Conservation (phyloP, 768 basidiomycete species). For the Boletus insuetus region DNA sequence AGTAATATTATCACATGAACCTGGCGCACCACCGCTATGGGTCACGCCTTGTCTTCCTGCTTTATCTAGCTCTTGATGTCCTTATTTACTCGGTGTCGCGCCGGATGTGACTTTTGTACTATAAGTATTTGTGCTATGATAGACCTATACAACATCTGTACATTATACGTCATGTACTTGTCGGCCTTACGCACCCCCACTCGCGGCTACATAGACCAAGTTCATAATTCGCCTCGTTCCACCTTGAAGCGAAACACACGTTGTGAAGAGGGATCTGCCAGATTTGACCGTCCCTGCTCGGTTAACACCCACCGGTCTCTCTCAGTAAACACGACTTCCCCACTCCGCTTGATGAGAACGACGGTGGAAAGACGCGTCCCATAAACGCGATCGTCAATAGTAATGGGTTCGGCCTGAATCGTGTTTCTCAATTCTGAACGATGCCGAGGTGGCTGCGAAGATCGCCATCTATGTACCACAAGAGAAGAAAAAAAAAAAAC, state of each 20-base stretch:
- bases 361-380: constrained; percentile 76
- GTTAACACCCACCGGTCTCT: constrained; percentile 61
- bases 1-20: constrained; percentile 54
- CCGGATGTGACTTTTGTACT: constrained; percentile 31
- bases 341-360: constrained; percentile 58
- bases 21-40: neutral
- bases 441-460: constrained; percentile 40
- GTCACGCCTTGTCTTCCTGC: neutral
- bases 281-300: constrained; percentile 37
- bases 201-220: constrained; percentile 17
- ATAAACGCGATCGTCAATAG: constrained; percentile 35
- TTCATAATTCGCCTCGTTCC: constrained; percentile 14
- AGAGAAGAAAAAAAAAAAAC: neutral
- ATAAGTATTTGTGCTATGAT: constrained; percentile 22
- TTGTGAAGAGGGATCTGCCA: constrained; percentile 41
- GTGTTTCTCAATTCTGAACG: constrained; percentile 59
- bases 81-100: constrained; percentile 30
- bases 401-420: constrained; percentile 59
- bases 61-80: constrained; percentile 12
- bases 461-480: constrained; percentile 23
- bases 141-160: constrained; percentile 31
- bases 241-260: constrained; percentile 52
- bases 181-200: constrained; percentile 15
- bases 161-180: constrained; percentile 34
- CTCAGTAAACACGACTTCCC: constrained; percentile 66